Evolutionary conservation across 257 asterid species (phyloP).

Genomic region (Solanum verrucosum): DNA sequence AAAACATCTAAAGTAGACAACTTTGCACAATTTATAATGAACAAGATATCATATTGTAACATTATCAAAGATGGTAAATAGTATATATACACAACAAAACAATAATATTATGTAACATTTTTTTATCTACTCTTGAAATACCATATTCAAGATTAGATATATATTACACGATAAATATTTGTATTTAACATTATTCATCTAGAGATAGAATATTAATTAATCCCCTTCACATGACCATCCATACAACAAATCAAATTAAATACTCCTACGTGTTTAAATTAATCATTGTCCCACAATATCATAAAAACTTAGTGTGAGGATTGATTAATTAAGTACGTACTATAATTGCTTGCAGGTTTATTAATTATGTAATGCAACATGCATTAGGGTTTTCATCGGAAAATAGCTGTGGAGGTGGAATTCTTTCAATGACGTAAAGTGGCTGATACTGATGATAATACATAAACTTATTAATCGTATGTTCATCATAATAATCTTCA

Average conservation of each 20-base stretch:
- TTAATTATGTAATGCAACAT: conserved; percentile 53
- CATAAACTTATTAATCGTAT: conserved; percentile 22
- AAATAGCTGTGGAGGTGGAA: conserved; percentile 82
- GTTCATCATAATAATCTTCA: neutral
- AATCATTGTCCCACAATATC: neutral
- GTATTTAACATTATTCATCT: neutral
- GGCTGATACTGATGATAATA: conserved; percentile 44
- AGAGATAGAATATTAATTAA: neutral
- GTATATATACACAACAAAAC: neutral
- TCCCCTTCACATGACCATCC: neutral
- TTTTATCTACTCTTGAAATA: neutral
- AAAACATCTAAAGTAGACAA: neutral
- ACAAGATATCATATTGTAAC: neutral
- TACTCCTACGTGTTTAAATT: neutral
- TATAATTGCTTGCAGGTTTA: neutral
- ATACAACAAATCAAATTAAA: neutral
- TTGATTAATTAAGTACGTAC: neutral
- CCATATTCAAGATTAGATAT: neutral
- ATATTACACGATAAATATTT: neutral
- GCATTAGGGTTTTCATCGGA: conserved; percentile 96
- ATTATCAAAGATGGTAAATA: neutral
- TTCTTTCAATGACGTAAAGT: conserved; percentile 54
- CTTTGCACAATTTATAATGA: neutral
- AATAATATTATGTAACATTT: neutral
- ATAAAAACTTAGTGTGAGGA: neutral